phyloP scores from a whole-genome alignment of 1,139 yeast species.

The Lodderomyces jiufengensis region DNA sequence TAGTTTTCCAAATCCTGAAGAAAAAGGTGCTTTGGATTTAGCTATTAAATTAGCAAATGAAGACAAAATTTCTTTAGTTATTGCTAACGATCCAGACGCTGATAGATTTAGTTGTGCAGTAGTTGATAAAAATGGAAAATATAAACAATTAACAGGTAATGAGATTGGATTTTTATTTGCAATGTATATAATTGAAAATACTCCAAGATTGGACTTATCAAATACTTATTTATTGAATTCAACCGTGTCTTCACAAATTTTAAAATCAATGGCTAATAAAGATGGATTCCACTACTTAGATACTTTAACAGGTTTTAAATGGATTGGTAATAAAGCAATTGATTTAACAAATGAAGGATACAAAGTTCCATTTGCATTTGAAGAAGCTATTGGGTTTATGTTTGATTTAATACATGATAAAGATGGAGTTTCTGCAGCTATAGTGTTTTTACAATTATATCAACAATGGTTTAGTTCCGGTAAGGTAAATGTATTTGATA shows the following conservation, averaged over 20 bases:
- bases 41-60: slow-evolving; percentile 59
- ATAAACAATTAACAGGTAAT: slow-evolving; percentile 88
- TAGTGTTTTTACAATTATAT: slow-evolving; percentile 73
- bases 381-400: slow-evolving; percentile 97
- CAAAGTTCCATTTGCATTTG: slow-evolving; percentile 83
- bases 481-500: slow-evolving; percentile 35
- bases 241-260: slow-evolving; percentile 85
- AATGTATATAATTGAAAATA: slow-evolving; percentile 47
- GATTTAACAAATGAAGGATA: slow-evolving; percentile 63
- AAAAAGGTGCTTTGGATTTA: slow-evolving; percentile 78
- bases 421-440: slow-evolving; percentile 85
- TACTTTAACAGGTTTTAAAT: slow-evolving; percentile 92
- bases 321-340: slow-evolving; percentile 92
- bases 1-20: slow-evolving; percentile 92
- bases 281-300: slow-evolving; percentile 68
- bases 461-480: slow-evolving; percentile 43
- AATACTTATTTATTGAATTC: slow-evolving; percentile 72
- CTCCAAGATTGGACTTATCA: slow-evolving; percentile 23
- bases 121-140: slow-evolving; percentile 40
- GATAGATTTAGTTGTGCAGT: slow-evolving; percentile 84
- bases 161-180: slow-evolving; percentile 89
- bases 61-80: slow-evolving; percentile 47
- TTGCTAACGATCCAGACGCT: slow-evolving; percentile 97
- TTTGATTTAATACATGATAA: slow-evolving; percentile 83
- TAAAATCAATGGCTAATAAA: slow-evolving; percentile 62